A percentile compares a stretch with the other conserved stretches of the same genome.
These are phyloP conservation scores for Boletellus sp. DNA, from an alignment of 768 basidiomycete genomes.

Conservation along the genomic window DNA sequence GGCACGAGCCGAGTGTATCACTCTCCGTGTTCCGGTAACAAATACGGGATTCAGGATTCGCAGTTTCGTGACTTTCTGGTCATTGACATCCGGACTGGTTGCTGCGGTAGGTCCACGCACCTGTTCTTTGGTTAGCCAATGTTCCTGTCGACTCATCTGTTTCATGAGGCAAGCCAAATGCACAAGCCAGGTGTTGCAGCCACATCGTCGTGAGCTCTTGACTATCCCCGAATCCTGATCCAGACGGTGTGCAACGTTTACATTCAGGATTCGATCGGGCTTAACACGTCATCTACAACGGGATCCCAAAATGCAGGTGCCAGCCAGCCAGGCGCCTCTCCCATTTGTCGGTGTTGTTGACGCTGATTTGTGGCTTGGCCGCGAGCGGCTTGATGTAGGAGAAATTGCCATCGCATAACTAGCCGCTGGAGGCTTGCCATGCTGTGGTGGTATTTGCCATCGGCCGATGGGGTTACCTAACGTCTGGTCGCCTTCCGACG, in stretches of 20 bases:
- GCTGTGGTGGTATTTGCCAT: background rate
- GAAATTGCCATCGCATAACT: too few species aligned
- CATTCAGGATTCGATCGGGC: background rate
- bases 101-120: background rate
- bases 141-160: background rate
- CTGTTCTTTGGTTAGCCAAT: background rate
- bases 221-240: background rate
- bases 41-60: too few species aligned
- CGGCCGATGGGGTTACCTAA: background rate
- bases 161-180: background rate
- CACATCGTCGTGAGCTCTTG: background rate
- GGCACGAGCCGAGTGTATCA: too few species aligned
- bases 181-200: background rate
- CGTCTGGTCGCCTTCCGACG: background rate
- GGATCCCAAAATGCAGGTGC: background rate
- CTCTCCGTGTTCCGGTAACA: too few species aligned
- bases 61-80: too few species aligned
- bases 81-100: too few species aligned
- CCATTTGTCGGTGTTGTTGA: background rate
- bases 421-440: too few species aligned
- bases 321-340: background rate
- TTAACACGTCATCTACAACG: too few species aligned
- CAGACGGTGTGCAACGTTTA: background rate
- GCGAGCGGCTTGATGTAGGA: background rate
- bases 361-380: background rate